phyloP scores from a whole-genome alignment of 768 basidiomycete species.

The Boletus sp. region DNA sequence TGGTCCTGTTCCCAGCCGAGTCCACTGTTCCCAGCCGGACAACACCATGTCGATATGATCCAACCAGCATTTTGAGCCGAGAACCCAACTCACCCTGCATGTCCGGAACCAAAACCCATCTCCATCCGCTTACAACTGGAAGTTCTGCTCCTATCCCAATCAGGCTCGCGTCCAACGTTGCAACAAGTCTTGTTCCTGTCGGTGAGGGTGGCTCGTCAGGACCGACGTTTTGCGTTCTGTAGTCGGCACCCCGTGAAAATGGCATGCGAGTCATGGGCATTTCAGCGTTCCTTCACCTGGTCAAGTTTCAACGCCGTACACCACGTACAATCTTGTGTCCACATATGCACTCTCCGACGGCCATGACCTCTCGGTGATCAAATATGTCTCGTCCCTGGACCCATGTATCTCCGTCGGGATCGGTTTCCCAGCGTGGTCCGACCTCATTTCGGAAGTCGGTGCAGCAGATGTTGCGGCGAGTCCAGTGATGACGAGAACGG shows the following conservation, averaged over 20 bases:
- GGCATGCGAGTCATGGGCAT: not conserved
- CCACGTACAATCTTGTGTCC: constrained; percentile 11
- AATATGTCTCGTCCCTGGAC: constrained; percentile 7
- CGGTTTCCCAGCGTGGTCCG: not conserved
- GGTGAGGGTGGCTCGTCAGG: not conserved
- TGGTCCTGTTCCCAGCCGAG: not conserved
- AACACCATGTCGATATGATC: constrained; percentile 4
- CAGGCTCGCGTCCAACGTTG: not conserved
- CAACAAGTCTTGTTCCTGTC: not conserved
- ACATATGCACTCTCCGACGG: constrained; percentile 1
- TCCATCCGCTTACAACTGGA: not conserved
- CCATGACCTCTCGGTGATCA: constrained; percentile 1
- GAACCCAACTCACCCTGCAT: constrained; percentile 10
- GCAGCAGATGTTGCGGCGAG: constrained; percentile 10
- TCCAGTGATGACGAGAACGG: constrained; percentile 3
- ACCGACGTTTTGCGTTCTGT: constrained; percentile 7
- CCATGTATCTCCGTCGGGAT: constrained; percentile 12
- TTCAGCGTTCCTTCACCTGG: not conserved
- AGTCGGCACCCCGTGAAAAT: not conserved
- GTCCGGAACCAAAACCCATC: constrained; percentile 8
- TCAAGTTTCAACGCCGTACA: not conserved
- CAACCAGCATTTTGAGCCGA: not conserved
- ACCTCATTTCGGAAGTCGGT: constrained; percentile 4
- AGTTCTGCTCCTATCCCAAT: not conserved
- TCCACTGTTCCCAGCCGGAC: constrained; percentile 4